These are phyloP conservation scores for Phytophthora ohioensis DNA, from an alignment of 352 stramenopile species.

Conservation along the genomic window DNA sequence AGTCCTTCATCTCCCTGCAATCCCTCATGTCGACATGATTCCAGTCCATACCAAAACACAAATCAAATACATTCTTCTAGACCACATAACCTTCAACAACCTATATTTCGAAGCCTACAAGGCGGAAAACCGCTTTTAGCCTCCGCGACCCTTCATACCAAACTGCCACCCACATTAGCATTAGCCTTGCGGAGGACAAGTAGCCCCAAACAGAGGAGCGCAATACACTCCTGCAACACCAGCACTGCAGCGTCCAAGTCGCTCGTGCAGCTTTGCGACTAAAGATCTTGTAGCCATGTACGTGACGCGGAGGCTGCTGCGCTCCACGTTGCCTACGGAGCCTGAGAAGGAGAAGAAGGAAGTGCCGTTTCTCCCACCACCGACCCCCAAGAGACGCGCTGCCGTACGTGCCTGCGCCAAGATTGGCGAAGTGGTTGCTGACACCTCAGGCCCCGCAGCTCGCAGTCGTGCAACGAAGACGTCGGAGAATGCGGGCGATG, in stretches of 20 bases:
- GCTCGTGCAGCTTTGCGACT: not conserved
- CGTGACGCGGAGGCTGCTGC: slow-evolving; percentile 66
- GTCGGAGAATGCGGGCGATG: slow-evolving; percentile 24
- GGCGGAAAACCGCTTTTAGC: not conserved
- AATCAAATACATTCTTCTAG: not conserved
- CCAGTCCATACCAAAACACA: too few relatives aligned
- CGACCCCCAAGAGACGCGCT: slow-evolving; percentile 35
- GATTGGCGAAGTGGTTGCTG: slow-evolving; percentile 21
- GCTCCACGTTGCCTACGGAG: slow-evolving; percentile 56
- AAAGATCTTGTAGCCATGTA: slow-evolving; percentile 54
- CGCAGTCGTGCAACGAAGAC: slow-evolving; percentile 19
- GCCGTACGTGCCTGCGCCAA: slow-evolving; percentile 28
- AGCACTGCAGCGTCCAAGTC: not conserved
- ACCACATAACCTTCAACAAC: not conserved
- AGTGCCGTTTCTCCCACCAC: slow-evolving; percentile 7
- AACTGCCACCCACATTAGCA: slow-evolving; percentile 39
- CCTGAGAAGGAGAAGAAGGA: slow-evolving; percentile 25
- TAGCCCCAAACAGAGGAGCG: not conserved
- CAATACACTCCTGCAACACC: not conserved
- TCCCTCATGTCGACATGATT: not conserved
- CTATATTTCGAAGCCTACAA: slow-evolving; percentile 27
- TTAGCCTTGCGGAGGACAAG: slow-evolving; percentile 12
- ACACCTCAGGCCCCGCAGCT: slow-evolving; percentile 10
- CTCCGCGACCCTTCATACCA: slow-evolving; percentile 29
- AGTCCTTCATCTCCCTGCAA: not conserved